Evolutionary conservation across 371 early-diverging fungal species (phyloP).

Genomic region (Massospora cicadina): DNA sequence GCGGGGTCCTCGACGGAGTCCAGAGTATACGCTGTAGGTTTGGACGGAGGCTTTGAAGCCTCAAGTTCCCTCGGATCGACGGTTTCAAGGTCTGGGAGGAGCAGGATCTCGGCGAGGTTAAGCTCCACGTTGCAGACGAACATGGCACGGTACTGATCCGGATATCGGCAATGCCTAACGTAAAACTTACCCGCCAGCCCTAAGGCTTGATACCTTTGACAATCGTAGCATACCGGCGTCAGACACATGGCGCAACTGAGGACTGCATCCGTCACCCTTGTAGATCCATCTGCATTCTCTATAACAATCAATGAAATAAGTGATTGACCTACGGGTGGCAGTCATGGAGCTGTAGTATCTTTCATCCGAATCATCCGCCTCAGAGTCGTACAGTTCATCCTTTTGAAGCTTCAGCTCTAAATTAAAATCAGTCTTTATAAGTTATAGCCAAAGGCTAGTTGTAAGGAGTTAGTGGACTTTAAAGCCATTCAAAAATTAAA

Average conservation of each 20-base stretch:
- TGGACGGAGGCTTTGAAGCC: not conserved
- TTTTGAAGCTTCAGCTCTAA: not conserved
- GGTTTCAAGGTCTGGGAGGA: conserved; percentile 15
- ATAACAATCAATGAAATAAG: not conserved
- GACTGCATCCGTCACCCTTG: conserved; percentile 32
- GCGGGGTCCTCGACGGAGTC: conserved; percentile 1
- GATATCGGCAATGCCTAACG: conserved; percentile 32
- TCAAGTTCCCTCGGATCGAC: not conserved
- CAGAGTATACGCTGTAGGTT: not conserved
- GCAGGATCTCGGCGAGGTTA: conserved; percentile 17
- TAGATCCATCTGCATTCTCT: conserved; percentile 1
- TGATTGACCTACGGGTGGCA: not conserved
- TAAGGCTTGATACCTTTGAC: conserved; percentile 30
- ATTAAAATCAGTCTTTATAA: not conserved
- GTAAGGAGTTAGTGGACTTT: no score
- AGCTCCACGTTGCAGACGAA: conserved; percentile 43
- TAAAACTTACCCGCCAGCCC: conserved; percentile 1
- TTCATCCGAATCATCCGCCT: conserved; percentile 14
- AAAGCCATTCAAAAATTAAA: no score
- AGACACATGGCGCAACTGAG: conserved; percentile 47
- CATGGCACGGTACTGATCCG: conserved; percentile 49
- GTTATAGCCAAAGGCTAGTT: no score
- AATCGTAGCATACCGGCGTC: conserved; percentile 37
- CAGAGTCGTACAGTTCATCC: conserved; percentile 14
- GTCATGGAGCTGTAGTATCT: not conserved